phyloP scores from a whole-genome alignment of 2,329 filamentous ascomycete genomes.

The Colletotrichum filicis region DNA sequence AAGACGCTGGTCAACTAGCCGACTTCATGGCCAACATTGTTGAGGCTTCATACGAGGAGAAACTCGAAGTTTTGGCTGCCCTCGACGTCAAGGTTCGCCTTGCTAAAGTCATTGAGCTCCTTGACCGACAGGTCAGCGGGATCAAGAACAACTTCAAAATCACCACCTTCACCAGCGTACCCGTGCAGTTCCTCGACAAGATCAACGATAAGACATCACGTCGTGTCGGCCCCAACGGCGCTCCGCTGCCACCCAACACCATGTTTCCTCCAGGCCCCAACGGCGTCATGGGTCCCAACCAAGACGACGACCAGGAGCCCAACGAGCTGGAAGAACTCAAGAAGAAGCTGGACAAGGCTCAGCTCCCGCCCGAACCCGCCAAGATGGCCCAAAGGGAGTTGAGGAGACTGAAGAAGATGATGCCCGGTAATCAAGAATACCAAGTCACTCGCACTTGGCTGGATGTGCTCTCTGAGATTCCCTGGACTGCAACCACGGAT shows the following conservation, averaged over 20 bases:
- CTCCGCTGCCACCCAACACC: constrained; percentile 32
- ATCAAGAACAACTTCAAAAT: constrained; percentile 92
- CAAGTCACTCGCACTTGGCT: constrained; percentile 93
- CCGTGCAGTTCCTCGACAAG: constrained; percentile 70
- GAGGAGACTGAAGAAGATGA: constrained; percentile 92
- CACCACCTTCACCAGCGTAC: constrained; percentile 78
- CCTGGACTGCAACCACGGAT: constrained; percentile 86
- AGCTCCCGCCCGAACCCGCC: constrained; percentile 83
- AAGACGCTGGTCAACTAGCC: constrained; percentile 85
- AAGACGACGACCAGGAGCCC: constrained; percentile 79
- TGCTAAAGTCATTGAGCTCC: constrained; percentile 82
- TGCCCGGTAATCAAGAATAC: constrained; percentile 94
- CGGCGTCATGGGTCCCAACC: constrained; percentile 53
- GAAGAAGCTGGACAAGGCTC: constrained; percentile 85
- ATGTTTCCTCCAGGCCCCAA: constrained; percentile 37
- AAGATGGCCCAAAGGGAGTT: constrained; percentile 94
- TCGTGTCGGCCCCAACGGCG: constrained; percentile 31
- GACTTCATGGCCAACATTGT: constrained; percentile 98
- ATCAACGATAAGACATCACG: constrained; percentile 46
- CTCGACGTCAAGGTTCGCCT: constrained; percentile 82
- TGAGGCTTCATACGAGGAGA: constrained; percentile 89
- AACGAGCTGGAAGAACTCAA: constrained; percentile 93
- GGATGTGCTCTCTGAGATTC: constrained; percentile 93
- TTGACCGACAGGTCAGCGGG: constrained; percentile 82
- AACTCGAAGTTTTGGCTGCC: constrained; percentile 85